Conservation (phyloP, 1,284 basidiomycete species). For the Ustilago hordei region DNA sequence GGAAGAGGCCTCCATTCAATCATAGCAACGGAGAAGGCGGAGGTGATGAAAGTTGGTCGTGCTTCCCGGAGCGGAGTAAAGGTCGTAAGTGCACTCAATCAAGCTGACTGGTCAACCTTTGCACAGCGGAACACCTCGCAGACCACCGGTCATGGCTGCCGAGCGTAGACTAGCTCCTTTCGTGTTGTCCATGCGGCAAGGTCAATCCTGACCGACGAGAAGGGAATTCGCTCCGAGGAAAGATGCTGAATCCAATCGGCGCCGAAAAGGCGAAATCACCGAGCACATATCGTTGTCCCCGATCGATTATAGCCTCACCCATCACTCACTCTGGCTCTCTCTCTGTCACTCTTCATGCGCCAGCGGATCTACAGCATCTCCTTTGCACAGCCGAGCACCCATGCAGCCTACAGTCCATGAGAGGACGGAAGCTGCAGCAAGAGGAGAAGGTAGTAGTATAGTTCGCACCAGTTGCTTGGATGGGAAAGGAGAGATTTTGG, state of each 20-base stretch:
- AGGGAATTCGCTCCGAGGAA: too few relatives aligned
- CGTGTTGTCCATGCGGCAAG: not conserved
- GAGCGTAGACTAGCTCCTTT: too few relatives aligned
- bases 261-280: constrained; percentile 5
- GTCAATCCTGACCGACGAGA: not conserved
- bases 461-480: too few relatives aligned
- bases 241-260: not conserved
- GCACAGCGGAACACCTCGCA: not conserved
- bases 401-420: not conserved
- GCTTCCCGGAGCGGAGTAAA: not conserved
- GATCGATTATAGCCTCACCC: not conserved
- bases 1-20: not conserved
- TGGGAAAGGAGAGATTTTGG: constrained; percentile 3
- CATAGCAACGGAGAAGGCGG: not conserved
- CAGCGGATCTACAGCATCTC: not conserved
- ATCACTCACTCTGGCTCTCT: not conserved
- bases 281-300: not conserved
- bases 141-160: too few relatives aligned
- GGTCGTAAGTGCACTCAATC: not conserved
- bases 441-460: not conserved
- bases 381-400: not conserved
- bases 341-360: not conserved
- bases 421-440: not conserved
- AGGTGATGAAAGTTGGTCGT: not conserved
- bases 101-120: constrained; percentile 6